These are phyloP conservation scores for Saccharomyces pastorianus DNA, from an alignment of 1,139 yeast species.

Conservation along the genomic window DNA sequence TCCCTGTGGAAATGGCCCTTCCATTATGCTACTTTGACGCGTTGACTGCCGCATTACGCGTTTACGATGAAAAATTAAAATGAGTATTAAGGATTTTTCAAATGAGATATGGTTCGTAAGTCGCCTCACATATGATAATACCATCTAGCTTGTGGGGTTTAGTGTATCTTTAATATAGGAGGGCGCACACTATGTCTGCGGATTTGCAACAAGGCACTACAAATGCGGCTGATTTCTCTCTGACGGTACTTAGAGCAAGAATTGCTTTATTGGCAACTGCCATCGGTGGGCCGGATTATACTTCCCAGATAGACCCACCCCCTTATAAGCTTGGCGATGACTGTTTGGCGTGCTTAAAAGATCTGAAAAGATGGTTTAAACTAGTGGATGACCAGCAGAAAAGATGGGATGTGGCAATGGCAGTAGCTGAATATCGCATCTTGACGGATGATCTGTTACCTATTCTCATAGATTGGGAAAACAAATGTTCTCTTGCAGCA, in stretches of 20 bases:
- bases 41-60: background rate
- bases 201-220: background rate
- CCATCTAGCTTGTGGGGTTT: background rate
- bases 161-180: background rate
- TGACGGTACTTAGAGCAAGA: conserved; percentile 26
- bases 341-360: conserved; percentile 82
- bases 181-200: background rate
- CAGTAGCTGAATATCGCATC: conserved; percentile 75
- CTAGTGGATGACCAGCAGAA: conserved; percentile 68
- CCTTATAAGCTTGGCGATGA: conserved; percentile 83
- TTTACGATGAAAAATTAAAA: background rate
- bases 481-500: conserved; percentile 27
- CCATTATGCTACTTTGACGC: background rate
- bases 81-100: background rate
- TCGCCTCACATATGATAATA: background rate
- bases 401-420: conserved; percentile 75
- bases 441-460: conserved; percentile 66
- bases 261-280: conserved; percentile 31
- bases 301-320: conserved; percentile 37
- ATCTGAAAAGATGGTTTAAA: conserved; percentile 78
- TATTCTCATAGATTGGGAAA: conserved; percentile 72
- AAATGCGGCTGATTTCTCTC: conserved; percentile 6
- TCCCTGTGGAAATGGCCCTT: background rate
- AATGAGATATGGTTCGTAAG: background rate
- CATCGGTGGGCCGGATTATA: conserved; percentile 32